These are phyloP conservation scores for Nepenthes gracilis DNA, from an alignment of 148 eudicot species.

Conservation along the genomic window DNA sequence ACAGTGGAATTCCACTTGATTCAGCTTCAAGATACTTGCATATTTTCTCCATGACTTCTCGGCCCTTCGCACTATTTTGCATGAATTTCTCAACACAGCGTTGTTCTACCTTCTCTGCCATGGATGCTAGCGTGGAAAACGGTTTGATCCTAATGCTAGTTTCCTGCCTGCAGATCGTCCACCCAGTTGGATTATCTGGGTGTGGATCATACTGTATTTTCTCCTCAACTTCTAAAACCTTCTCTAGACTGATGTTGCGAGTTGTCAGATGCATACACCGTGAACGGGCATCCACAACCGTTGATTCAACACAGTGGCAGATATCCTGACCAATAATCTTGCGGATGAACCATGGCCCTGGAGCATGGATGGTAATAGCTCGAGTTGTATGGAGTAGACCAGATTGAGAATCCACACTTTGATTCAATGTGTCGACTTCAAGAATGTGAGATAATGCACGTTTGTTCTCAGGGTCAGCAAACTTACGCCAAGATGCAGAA, in stretches of 20 bases:
- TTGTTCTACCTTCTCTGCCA: slow-evolving; percentile 96
- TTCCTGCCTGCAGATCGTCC: slow-evolving; percentile 95
- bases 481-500: slow-evolving; percentile 97
- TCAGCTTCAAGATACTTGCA: slow-evolving; percentile 98
- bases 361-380: slow-evolving; percentile 74
- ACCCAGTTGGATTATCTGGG: slow-evolving; percentile 69
- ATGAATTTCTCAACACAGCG: slow-evolving; percentile 77
- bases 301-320: slow-evolving; percentile 88
- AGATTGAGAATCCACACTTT: slow-evolving; percentile 55
- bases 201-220: slow-evolving; percentile 90
- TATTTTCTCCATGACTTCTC: slow-evolving; percentile 98
- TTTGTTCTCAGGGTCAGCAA: slow-evolving; percentile 87
- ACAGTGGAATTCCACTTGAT: slow-evolving; percentile 60
- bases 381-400: slow-evolving; percentile 87
- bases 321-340: slow-evolving; percentile 82
- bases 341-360: slow-evolving; percentile 87
- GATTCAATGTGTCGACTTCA: slow-evolving; percentile 76
- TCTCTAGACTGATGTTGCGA: slow-evolving; percentile 71
- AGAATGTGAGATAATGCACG: slow-evolving; percentile 69
- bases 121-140: slow-evolving; percentile 65
- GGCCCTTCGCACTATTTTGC: slow-evolving; percentile 87
- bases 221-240: slow-evolving; percentile 85
- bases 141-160: slow-evolving; percentile 89
- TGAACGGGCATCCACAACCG: slow-evolving; percentile 66
- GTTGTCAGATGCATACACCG: slow-evolving; percentile 79